A percentile compares a stretch with the other conserved stretches of the same genome.
Conservation (phyloP, 345 rosid genomes). For the Heritiera littoralis region DNA sequence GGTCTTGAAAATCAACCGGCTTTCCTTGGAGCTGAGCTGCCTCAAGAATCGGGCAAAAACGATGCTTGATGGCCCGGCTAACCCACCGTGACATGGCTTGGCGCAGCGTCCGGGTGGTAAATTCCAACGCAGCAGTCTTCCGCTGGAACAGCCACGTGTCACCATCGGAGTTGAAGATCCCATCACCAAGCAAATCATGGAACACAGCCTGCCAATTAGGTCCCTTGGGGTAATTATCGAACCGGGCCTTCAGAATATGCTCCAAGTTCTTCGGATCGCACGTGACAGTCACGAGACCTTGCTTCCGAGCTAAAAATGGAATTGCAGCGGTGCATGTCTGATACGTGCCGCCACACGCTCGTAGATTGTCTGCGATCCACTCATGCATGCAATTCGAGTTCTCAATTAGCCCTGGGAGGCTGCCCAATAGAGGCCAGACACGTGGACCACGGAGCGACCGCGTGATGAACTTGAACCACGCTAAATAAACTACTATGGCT, state of each 20-base stretch:
- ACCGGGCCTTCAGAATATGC: conserved; percentile 66
- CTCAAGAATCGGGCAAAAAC: conserved; percentile 63
- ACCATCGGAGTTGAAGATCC: conserved; percentile 73
- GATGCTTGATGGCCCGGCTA: conserved; percentile 57
- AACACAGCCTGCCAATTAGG: conserved; percentile 76
- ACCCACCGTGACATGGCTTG: conserved; percentile 85
- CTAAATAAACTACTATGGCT: conserved; percentile 38
- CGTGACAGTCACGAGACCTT: conserved; percentile 80
- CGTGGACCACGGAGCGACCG: conserved; percentile 56
- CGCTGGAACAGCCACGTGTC: conserved; percentile 77
- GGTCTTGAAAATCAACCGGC: conserved; percentile 67
- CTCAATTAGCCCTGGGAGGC: conserved; percentile 64
- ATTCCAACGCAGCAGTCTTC: conserved; percentile 76
- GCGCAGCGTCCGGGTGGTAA: conserved; percentile 69
- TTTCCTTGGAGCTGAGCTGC: conserved; percentile 39
- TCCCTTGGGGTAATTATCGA: conserved; percentile 73
- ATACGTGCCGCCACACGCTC: conserved; percentile 67
- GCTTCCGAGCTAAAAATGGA: conserved; percentile 55
- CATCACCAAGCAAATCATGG: conserved; percentile 70
- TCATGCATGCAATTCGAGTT: conserved; percentile 68
- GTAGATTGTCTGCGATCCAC: conserved; percentile 74
- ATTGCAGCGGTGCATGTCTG: conserved; percentile 63
- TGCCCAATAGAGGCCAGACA: conserved; percentile 75
- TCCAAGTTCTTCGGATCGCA: conserved; percentile 71
- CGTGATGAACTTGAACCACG: conserved; percentile 53